These are phyloP conservation scores for Eutrema japonicum DNA, from an alignment of 345 rosid genomes.

Conservation along the genomic window DNA sequence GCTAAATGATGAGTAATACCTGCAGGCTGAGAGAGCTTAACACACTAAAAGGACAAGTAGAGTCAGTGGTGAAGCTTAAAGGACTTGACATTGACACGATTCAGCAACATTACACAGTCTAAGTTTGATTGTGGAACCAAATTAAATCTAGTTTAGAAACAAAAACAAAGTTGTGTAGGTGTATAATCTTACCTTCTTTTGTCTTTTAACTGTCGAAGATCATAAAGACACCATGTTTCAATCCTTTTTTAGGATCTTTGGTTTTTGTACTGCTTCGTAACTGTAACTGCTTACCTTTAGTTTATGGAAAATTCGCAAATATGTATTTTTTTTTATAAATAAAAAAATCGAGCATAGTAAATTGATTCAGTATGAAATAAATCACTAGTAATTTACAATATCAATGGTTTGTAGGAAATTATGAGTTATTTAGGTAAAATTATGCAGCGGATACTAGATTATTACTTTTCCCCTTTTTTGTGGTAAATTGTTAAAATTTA, in stretches of 20 bases:
- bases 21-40: constrained; percentile 76
- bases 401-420: not conserved
- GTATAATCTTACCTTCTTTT: not conserved
- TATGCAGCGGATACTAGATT: too few relatives aligned
- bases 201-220: constrained; percentile 18
- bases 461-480: too few relatives aligned
- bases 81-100: constrained; percentile 85
- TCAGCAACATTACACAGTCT: constrained; percentile 82
- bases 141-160: not conserved
- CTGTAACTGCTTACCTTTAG: not conserved
- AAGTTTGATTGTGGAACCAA: constrained; percentile 19
- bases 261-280: not conserved
- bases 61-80: constrained; percentile 83
- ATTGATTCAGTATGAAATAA: not conserved
- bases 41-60: constrained; percentile 82
- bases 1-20: constrained; percentile 14
- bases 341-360: not conserved
- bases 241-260: not conserved
- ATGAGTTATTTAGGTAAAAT: too few relatives aligned
- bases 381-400: not conserved
- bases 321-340: not conserved
- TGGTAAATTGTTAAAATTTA: too few relatives aligned
- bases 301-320: not conserved
- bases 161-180: not conserved
- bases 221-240: not conserved